Percentiles rank a stretch among this genome's conserved stretches.
Evolutionary conservation across 441 rosid species (phyloP).

Genomic region (Euphorbia celastroides): DNA sequence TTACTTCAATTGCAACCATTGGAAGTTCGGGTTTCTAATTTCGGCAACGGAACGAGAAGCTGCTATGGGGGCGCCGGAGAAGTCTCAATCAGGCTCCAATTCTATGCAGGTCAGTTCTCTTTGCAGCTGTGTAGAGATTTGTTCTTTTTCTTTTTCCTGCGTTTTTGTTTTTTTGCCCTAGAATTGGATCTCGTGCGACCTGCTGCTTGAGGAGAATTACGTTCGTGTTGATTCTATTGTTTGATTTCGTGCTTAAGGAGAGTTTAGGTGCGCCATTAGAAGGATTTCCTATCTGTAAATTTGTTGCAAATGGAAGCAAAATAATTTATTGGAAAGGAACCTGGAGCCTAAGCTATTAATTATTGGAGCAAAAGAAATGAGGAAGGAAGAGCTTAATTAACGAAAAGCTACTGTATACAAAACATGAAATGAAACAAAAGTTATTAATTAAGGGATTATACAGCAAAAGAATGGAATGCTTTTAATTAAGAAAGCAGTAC

Average conservation of each 20-base stretch:
- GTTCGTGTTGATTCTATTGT: slow-evolving; percentile 7
- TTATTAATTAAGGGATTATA: too few relatives aligned
- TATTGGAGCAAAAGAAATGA: too few relatives aligned
- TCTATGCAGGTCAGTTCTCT: slow-evolving; percentile 76
- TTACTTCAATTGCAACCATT: slow-evolving; percentile 1
- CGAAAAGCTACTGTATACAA: too few relatives aligned
- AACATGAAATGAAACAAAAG: too few relatives aligned
- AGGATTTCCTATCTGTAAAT: background rate
- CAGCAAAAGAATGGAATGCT: too few relatives aligned
- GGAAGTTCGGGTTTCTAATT: slow-evolving; percentile 16
- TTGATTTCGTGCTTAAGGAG: background rate
- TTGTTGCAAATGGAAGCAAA: too few relatives aligned
- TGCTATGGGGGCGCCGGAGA: slow-evolving; percentile 86
- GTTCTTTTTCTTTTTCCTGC: background rate
- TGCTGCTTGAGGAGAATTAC: slow-evolving; percentile 15
- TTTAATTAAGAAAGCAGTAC: too few relatives aligned
- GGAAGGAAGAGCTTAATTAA: too few relatives aligned
- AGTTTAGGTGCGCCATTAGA: background rate
- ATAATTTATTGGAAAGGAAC: too few relatives aligned
- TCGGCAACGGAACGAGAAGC: slow-evolving; percentile 24
- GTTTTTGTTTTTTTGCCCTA: slow-evolving; percentile 12
- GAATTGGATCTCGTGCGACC: slow-evolving; percentile 12
- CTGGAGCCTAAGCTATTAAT: too few relatives aligned
- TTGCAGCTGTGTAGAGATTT: background rate
- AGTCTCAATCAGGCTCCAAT: slow-evolving; percentile 63